Conservation (phyloP, 129 eudicot genomes). For the Kitagawia praeruptora region DNA sequence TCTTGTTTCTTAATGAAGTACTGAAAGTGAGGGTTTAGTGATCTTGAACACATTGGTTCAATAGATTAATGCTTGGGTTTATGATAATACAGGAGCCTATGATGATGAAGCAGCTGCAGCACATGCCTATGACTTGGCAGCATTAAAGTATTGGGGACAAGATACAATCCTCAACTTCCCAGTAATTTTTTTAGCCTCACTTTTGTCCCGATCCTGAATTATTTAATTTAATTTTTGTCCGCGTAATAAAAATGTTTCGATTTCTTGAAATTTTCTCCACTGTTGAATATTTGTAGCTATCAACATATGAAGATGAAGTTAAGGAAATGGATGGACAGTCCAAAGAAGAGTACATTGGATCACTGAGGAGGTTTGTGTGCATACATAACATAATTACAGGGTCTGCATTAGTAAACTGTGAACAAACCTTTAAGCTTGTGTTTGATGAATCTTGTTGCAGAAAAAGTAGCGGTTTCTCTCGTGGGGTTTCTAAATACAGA, state of each 20-base stretch:
- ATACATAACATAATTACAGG: not conserved
- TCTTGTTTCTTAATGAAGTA: not conserved
- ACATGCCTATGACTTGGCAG: conserved; percentile 94
- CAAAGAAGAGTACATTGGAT: conserved; percentile 81
- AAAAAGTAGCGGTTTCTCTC: conserved; percentile 86
- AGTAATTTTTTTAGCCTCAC: conserved; percentile 24
- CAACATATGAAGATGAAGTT: conserved; percentile 50
- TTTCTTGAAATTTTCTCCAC: not conserved
- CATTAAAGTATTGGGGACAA: conserved; percentile 93
- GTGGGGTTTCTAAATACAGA: conserved; percentile 91
- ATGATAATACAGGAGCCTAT: conserved; percentile 66
- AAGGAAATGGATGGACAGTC: conserved; percentile 70
- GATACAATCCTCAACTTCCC: conserved; percentile 77
- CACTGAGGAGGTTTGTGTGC: conserved; percentile 55
- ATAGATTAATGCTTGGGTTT: conserved; percentile 3
- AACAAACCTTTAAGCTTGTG: not conserved
- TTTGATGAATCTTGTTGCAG: conserved; percentile 20
- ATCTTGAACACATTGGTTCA: not conserved
- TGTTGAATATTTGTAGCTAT: conserved; percentile 30
- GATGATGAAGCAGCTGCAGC: conserved; percentile 93
- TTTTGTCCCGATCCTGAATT: not conserved
- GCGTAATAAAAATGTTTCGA: not conserved
- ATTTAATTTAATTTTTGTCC: not conserved
- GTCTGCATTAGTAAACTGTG: not conserved
- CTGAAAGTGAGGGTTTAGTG: not conserved